phyloP scores from a whole-genome alignment of 2,329 filamentous ascomycete genomes.

The Fonsecaea erecta region DNA sequence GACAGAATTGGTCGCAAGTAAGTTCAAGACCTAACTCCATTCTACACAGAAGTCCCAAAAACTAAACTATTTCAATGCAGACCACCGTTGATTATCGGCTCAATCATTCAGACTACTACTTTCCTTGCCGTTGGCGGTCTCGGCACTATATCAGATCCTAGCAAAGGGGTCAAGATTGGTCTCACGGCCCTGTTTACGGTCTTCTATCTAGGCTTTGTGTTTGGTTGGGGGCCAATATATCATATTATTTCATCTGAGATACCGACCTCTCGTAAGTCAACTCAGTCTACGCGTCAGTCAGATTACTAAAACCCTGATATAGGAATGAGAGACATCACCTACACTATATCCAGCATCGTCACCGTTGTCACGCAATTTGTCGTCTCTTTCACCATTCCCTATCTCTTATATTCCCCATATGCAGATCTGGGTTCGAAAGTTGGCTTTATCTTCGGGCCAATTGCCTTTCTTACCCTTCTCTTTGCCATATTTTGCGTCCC shows the following conservation, averaged over 20 bases:
- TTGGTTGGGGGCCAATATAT: constrained; percentile 28
- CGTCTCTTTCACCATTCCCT: constrained; percentile 47
- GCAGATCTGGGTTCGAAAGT: constrained; percentile 45
- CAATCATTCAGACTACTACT: constrained; percentile 18
- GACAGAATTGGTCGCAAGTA: constrained; percentile 28
- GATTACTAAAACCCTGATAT: not conserved
- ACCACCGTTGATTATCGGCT: constrained; percentile 27
- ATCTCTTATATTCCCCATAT: constrained; percentile 45
- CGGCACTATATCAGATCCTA: constrained; percentile 16
- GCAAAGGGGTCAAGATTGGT: constrained; percentile 16
- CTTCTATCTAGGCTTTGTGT: constrained; percentile 19
- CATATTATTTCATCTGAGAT: constrained; percentile 32
- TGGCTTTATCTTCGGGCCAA: constrained; percentile 45
- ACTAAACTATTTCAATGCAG: constrained; percentile 18
- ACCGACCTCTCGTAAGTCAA: constrained; percentile 26
- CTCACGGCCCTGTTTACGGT: constrained; percentile 27
- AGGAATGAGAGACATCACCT: constrained; percentile 42
- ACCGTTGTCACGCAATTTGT: constrained; percentile 43
- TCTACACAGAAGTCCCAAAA: constrained; percentile 24
- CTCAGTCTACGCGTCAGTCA: not conserved
- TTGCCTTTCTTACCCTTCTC: constrained; percentile 33
- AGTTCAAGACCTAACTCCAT: constrained; percentile 18
- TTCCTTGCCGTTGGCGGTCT: constrained; percentile 31
- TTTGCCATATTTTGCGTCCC: constrained; percentile 30
- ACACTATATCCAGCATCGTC: constrained; percentile 39